Base-by-base conservation (phyloP, 83 land plant genomes). In the Isoetes engelmannii region DNA sequence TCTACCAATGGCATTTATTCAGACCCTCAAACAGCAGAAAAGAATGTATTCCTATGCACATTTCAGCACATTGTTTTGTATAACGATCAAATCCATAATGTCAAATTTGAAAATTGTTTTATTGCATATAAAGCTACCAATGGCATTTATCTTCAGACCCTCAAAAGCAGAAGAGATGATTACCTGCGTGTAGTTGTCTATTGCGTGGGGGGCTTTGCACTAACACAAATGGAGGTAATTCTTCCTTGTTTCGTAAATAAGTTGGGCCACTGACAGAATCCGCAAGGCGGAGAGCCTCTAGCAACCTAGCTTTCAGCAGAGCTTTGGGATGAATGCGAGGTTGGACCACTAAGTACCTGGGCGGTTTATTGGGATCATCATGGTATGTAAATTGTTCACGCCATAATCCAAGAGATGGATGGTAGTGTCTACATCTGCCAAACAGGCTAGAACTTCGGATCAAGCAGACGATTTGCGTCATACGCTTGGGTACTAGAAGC, bases 241-340 rank as follows among this genome's bases (percentile, higher is more conserved):
- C 61, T 43, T 44, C 71, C 12, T 79, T 82, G 54, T 84, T 82
- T 5, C 96, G 74, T 53, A 73, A 83, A 28, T 28, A 28, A 51
- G 55, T 51, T 12, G 17, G 55, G 44, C 79, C 87, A 48, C 82
- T 86, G 48, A 92, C 82, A 0, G 97, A 92, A 68, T 83, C 86
- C 18, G 93, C 97, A 5, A 92, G 86, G 53, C 88, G 88, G 48
- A 92, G 64, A 5, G 97, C 97, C 53, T 92, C 97, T n/a, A 70
- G 45, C 61, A 92, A 84, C 86, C 81, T 92, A 50, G 86, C 69
- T 65, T 84, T 67, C 72, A 92, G 71, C 9, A 80, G 46, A 9
- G 76, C 7, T 2, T 79, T 82, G 20, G 97, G 88, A 10, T 85
- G 81, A 7, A 92, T 56, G 13, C 88, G 82, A 3, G 97, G 97